These are phyloP conservation scores for Trichoderma atroviride DNA, from an alignment of 2,329 filamentous ascomycete species.

Conservation along the genomic window DNA sequence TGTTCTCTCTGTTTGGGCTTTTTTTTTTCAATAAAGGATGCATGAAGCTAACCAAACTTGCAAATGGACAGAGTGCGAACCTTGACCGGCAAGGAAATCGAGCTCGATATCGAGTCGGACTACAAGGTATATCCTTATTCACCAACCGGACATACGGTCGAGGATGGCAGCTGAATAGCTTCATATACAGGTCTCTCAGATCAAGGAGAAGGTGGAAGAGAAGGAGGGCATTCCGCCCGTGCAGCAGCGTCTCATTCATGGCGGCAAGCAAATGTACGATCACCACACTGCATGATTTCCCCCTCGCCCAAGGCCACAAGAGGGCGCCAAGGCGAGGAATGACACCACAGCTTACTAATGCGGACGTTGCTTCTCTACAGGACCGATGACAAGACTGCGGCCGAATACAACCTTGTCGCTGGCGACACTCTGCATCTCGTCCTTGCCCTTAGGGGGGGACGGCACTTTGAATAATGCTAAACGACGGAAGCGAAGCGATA, in stretches of 20 bases:
- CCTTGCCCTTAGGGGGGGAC: conserved; percentile 84
- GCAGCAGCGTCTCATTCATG: conserved; percentile 93
- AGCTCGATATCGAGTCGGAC: conserved; percentile 91
- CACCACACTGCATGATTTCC: background rate
- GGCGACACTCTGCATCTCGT: conserved; percentile 95
- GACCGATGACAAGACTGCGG: conserved; percentile 91
- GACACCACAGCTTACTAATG: conserved; percentile 8
- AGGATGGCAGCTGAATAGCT: background rate
- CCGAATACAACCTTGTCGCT: conserved; percentile 86
- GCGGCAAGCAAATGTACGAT: conserved; percentile 93
- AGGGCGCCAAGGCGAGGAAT: background rate
- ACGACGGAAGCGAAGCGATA: conserved; percentile 19
- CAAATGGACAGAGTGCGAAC: conserved; percentile 76
- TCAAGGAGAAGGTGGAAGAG: conserved; percentile 99
- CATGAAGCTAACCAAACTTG: conserved; percentile 32
- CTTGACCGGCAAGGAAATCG: conserved; percentile 97
- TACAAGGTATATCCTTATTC: conserved; percentile 69
- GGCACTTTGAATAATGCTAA: conserved; percentile 30
- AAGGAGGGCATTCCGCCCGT: conserved; percentile 98
- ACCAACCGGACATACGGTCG: background rate
- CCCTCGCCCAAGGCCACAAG: background rate
- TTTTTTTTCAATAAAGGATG: background rate
- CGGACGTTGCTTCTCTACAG: conserved; percentile 48
- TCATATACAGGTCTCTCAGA: conserved; percentile 73
- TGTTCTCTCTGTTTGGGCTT: background rate